phyloP scores from a whole-genome alignment of 371 early-diverging fungal species.

The Rhizopus delemar region DNA sequence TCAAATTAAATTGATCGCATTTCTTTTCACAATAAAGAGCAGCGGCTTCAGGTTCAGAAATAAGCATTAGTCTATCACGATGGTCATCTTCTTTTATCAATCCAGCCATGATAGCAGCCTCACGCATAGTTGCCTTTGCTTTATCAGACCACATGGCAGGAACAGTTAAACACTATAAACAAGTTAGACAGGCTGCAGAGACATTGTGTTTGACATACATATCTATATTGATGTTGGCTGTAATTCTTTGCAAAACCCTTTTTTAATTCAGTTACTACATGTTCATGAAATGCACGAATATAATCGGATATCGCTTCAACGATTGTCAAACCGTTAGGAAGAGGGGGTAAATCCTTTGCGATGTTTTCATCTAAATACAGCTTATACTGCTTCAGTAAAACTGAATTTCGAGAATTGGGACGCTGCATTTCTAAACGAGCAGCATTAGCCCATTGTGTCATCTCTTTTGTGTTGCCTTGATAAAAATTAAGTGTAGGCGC shows the following conservation, averaged over 20 bases:
- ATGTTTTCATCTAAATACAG: slow-evolving; percentile 51
- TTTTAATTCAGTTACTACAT: slow-evolving; percentile 40
- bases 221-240: slow-evolving; percentile 47
- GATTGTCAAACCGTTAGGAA: slow-evolving; percentile 50
- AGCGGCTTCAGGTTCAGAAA: slow-evolving; percentile 57
- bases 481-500: slow-evolving; percentile 56
- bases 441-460: slow-evolving; percentile 52
- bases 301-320: slow-evolving; percentile 54
- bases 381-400: slow-evolving; percentile 50
- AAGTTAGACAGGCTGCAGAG: no score
- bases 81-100: slow-evolving; percentile 42
- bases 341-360: slow-evolving; percentile 36
- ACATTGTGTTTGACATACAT: slow-evolving; percentile 17
- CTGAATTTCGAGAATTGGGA: slow-evolving; percentile 34
- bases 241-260: slow-evolving; percentile 49
- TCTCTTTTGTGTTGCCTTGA: slow-evolving; percentile 41
- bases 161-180: slow-evolving; percentile 49
- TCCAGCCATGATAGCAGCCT: slow-evolving; percentile 49
- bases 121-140: slow-evolving; percentile 55
- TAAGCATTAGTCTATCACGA: slow-evolving; percentile 47
- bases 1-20: slow-evolving; percentile 50
- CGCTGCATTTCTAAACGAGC: slow-evolving; percentile 31
- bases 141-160: slow-evolving; percentile 58
- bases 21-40: slow-evolving; percentile 57
- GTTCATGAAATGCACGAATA: slow-evolving; percentile 45